Evolutionary conservation across 139 green algal species (phyloP).

Genomic region (Micromonas pusilla): DNA sequence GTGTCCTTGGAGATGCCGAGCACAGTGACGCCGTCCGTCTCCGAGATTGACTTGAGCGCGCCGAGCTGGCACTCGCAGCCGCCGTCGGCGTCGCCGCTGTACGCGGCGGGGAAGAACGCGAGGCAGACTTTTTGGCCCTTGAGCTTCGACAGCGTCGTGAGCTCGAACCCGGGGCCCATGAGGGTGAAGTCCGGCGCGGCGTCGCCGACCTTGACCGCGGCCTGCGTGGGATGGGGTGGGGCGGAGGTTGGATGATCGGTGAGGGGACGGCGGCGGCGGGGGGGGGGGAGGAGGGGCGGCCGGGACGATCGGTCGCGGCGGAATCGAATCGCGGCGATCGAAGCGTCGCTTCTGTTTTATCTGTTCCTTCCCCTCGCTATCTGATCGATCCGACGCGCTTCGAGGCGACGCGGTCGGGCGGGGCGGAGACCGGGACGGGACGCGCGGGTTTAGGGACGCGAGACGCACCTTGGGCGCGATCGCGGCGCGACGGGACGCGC

Average conservation of each 20-base stretch:
- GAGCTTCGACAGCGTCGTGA: slow-evolving; percentile 8
- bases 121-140: slow-evolving; percentile 23
- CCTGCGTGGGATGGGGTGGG: neutral
- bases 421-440: too few species aligned
- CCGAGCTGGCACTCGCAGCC: slow-evolving; percentile 29
- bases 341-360: too few species aligned
- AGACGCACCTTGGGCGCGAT: too few species aligned
- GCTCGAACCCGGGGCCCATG: slow-evolving; percentile 10
- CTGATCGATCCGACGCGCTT: too few species aligned
- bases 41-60: neutral
- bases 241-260: neutral
- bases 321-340: too few species aligned
- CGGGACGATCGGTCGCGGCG: too few species aligned
- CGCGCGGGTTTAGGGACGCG: too few species aligned
- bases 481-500: too few species aligned
- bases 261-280: too few species aligned
- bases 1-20: slow-evolving; percentile 20
- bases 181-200: slow-evolving; percentile 21
- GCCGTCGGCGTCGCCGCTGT: slow-evolving; percentile 17
- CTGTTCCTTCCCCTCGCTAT: too few species aligned
- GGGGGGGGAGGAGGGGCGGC: too few species aligned
- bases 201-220: slow-evolving; percentile 3
- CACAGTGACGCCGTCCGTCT: slow-evolving; percentile 17
- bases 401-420: too few species aligned
- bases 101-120: slow-evolving; percentile 23